A percentile compares a stretch with the other conserved stretches of the same genome.
These are phyloP conservation scores for Phaeomoniella chlamydospora DNA, from an alignment of 2,329 filamentous ascomycete genomes.

Conservation along the genomic window DNA sequence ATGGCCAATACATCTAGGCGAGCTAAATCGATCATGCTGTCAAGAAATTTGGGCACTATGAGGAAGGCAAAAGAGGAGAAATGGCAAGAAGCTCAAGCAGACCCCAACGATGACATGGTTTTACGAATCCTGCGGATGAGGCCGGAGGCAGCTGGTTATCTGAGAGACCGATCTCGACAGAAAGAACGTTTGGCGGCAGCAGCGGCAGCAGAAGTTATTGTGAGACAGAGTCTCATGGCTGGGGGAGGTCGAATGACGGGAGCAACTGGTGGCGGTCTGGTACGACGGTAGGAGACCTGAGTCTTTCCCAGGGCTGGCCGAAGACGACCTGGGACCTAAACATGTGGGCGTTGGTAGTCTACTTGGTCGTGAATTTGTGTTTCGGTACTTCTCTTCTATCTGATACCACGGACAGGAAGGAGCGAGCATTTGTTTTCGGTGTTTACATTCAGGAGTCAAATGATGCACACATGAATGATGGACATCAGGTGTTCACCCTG, in stretches of 20 bases:
- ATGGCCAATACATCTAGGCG: constrained; percentile 30
- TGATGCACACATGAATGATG: too few species aligned
- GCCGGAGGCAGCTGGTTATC: constrained; percentile 72
- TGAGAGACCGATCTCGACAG: constrained; percentile 81
- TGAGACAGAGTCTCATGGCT: constrained; percentile 70
- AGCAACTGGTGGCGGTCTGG: constrained; percentile 15
- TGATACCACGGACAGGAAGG: too few species aligned
- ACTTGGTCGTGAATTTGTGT: too few species aligned
- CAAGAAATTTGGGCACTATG: constrained; percentile 90
- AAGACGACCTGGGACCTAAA: too few species aligned
- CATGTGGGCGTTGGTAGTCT: too few species aligned
- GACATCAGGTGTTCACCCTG: too few species aligned
- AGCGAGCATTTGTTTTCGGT: too few species aligned
- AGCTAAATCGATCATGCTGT: constrained; percentile 72
- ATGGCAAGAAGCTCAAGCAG: constrained; percentile 84
- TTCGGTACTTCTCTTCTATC: too few species aligned
- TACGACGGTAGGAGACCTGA: too few species aligned
- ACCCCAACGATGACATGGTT: constrained; percentile 97
- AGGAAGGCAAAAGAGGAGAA: constrained; percentile 91
- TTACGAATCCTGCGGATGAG: constrained; percentile 88
- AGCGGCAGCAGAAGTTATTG: constrained; percentile 85
- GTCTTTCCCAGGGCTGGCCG: too few species aligned
- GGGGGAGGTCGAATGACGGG: constrained; percentile 39
- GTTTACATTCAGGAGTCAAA: too few species aligned
- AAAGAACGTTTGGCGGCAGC: constrained; percentile 85